Percentiles rank a stretch among this genome's conserved stretches.
Evolutionary conservation across 768 basidiomycete genomes (phyloP).

Genomic region (Panaeolus cyanescens): DNA sequence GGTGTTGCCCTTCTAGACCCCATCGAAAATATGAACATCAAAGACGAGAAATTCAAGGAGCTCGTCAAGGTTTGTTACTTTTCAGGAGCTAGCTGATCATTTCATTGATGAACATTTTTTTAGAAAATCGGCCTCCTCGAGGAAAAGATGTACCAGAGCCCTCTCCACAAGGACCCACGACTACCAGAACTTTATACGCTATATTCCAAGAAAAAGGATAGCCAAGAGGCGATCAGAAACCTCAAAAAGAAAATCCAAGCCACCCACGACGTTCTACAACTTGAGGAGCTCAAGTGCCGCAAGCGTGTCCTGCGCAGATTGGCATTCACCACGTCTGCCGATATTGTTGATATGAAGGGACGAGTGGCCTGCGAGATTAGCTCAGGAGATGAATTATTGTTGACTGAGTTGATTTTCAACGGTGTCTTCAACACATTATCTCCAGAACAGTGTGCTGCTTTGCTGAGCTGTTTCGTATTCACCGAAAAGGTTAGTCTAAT

Average conservation of each 20-base stretch:
- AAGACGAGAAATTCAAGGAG: conserved; percentile 88
- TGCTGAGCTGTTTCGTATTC: conserved; percentile 98
- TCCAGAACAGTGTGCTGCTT: conserved; percentile 90
- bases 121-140: conserved; percentile 95
- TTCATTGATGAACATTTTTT: not conserved
- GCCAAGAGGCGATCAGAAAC: conserved; percentile 67
- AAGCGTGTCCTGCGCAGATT: conserved; percentile 93
- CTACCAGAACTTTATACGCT: conserved; percentile 81
- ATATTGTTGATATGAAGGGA: conserved; percentile 98
- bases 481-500: conserved; percentile 75
- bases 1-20: conserved; percentile 90
- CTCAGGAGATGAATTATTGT: conserved; percentile 91
- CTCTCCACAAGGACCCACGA: conserved; percentile 76
- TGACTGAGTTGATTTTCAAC: conserved; percentile 97
- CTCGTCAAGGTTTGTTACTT: conserved; percentile 66
- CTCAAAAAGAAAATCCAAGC: conserved; percentile 86
- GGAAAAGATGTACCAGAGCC: conserved; percentile 76
- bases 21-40: conserved; percentile 92
- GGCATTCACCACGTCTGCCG: conserved; percentile 84
- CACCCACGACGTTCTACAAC: conserved; percentile 90
- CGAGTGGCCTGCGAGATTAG: conserved; percentile 98
- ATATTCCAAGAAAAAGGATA: conserved; percentile 76
- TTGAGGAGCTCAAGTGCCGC: conserved; percentile 94
- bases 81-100: not conserved
- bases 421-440: conserved; percentile 89